Conservation (phyloP, 2,329 filamentous ascomycete species). For the Neopestalotiopsis rosae region DNA sequence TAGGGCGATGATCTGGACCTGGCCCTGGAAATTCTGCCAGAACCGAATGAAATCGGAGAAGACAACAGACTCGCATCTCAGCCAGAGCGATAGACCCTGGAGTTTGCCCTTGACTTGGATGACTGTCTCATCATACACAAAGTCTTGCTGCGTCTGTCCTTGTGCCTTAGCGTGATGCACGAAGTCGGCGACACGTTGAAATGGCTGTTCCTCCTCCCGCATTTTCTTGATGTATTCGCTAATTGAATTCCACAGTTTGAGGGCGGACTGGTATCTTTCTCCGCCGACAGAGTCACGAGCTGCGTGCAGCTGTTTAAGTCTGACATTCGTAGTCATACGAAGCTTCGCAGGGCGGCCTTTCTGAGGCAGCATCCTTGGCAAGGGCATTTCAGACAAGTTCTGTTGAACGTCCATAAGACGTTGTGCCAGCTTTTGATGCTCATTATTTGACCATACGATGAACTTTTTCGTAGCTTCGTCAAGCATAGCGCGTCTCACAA, state of each 20-base stretch:
- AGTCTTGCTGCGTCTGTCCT: slow-evolving; percentile 28
- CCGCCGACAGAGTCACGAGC: slow-evolving; percentile 26
- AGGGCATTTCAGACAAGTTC: slow-evolving; percentile 1
- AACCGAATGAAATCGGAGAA: slow-evolving; percentile 16
- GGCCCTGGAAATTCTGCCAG: background rate
- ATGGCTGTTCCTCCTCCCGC: slow-evolving; percentile 52
- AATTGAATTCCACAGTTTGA: slow-evolving; percentile 26
- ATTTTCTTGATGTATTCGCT: slow-evolving; percentile 36
- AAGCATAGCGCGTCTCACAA: slow-evolving; percentile 63
- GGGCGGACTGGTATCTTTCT: slow-evolving; percentile 30
- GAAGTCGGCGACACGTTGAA: slow-evolving; percentile 50
- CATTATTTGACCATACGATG: slow-evolving; percentile 55
- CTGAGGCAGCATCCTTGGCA: slow-evolving; percentile 6
- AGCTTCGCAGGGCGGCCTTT: slow-evolving; percentile 15
- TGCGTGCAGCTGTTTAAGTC: slow-evolving; percentile 23
- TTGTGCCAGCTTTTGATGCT: slow-evolving; percentile 33
- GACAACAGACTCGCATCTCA: slow-evolving; percentile 8
- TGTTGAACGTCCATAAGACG: slow-evolving; percentile 22
- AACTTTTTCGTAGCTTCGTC: slow-evolving; percentile 71
- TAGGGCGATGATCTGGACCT: too few relatives aligned
- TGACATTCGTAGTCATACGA: slow-evolving; percentile 11
- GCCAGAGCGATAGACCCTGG: slow-evolving; percentile 7
- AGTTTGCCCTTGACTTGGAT: slow-evolving; percentile 16
- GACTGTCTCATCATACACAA: slow-evolving; percentile 26
- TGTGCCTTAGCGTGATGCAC: slow-evolving; percentile 46